Conservation (phyloP, 2,329 filamentous ascomycete genomes). For the Aureobasidium subglaciale region DNA sequence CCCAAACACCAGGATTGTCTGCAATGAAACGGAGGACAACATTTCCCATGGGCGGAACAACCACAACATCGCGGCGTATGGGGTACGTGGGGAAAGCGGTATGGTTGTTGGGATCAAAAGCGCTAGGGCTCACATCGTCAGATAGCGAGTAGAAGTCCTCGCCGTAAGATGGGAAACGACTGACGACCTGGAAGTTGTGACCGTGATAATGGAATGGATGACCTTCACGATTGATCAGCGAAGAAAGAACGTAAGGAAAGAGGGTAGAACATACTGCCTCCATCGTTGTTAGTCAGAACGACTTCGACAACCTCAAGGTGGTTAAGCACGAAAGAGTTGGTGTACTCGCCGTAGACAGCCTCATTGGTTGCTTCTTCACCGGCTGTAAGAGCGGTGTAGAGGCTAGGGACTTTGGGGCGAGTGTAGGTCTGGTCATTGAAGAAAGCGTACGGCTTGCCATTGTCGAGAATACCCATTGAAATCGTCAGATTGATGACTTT, state of each 20-base stretch:
- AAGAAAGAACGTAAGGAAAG: neutral
- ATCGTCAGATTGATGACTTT: slow-evolving; percentile 53
- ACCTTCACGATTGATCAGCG: neutral
- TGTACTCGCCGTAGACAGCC: slow-evolving; percentile 45
- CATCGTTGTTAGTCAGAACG: slow-evolving; percentile 69
- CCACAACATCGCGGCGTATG: slow-evolving; percentile 48
- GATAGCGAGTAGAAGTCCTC: slow-evolving; percentile 25
- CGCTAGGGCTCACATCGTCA: slow-evolving; percentile 15
- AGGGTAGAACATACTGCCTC: slow-evolving; percentile 18
- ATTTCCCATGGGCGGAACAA: slow-evolving; percentile 48
- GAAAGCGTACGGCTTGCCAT: slow-evolving; percentile 47
- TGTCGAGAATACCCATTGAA: slow-evolving; percentile 58
- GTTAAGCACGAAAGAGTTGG: slow-evolving; percentile 56
- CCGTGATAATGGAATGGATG: slow-evolving; percentile 74
- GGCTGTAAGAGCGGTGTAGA: slow-evolving; percentile 67
- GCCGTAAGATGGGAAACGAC: slow-evolving; percentile 24
- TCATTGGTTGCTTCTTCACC: slow-evolving; percentile 41
- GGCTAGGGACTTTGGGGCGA: slow-evolving; percentile 65
- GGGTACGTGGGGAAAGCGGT: slow-evolving; percentile 32
- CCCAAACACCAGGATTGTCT: slow-evolving; percentile 41
- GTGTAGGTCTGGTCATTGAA: slow-evolving; percentile 72
- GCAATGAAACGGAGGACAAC: slow-evolving; percentile 49
- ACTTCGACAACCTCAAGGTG: slow-evolving; percentile 64
- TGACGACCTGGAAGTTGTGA: slow-evolving; percentile 60
- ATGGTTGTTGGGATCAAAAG: slow-evolving; percentile 26